phyloP scores from a whole-genome alignment of 2,329 filamentous ascomycete genomes.

The Colletotrichum spaethianum region DNA sequence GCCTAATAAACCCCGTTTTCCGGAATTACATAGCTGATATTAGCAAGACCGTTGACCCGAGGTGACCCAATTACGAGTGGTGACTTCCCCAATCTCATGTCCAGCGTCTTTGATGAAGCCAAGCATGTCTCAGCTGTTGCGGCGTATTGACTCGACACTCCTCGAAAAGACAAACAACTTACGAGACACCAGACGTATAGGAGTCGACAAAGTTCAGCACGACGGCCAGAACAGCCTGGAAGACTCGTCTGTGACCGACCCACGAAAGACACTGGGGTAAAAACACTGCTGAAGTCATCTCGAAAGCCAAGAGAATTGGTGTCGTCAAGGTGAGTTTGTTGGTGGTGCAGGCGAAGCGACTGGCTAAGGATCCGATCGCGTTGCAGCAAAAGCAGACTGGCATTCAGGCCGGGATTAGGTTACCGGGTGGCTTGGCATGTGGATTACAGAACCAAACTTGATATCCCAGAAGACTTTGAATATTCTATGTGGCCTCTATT shows the following conservation, averaged over 20 bases:
- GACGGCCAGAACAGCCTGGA: background rate
- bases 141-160: constrained; percentile 22
- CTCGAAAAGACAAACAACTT: constrained; percentile 6
- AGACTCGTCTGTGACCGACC: background rate
- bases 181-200: background rate
- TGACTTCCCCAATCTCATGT: constrained; percentile 12
- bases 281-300: background rate
- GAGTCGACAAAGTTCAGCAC: background rate
- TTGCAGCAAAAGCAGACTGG: constrained; percentile 7
- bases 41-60: background rate
- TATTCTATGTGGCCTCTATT: background rate
- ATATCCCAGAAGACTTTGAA: background rate
- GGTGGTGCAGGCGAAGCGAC: constrained; percentile 12
- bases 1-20: background rate
- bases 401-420: constrained; percentile 10
- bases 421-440: too few relatives aligned
- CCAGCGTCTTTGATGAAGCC: constrained; percentile 8
- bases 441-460: background rate
- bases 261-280: background rate
- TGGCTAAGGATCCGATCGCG: background rate
- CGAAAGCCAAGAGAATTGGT: background rate
- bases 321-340: background rate
- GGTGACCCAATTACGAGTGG: background rate
- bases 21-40: background rate
- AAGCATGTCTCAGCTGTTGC: constrained; percentile 15